Conservation (phyloP, 2,329 filamentous ascomycete species). For the Aspergillus ibericus region DNA sequence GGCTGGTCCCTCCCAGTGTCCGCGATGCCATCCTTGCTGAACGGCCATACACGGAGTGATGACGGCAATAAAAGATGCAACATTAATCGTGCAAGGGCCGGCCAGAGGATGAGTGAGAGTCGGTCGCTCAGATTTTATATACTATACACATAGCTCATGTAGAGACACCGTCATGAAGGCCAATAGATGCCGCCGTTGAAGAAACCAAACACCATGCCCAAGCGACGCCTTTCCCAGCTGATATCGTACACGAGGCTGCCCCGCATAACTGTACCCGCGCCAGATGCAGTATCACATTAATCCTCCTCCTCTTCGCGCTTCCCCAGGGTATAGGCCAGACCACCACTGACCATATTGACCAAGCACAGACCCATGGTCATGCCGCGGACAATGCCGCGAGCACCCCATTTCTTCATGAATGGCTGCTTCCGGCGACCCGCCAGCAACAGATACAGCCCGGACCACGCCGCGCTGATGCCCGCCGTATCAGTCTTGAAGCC, state of each 20-base stretch:
- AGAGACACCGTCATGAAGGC: background rate
- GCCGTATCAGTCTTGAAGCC: conserved; percentile 64
- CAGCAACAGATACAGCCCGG: conserved; percentile 63
- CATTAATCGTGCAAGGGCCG: background rate
- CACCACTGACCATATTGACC: conserved; percentile 48
- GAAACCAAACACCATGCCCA: conserved; percentile 1
- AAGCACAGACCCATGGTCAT: conserved; percentile 48
- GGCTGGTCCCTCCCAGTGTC: conserved; percentile 37
- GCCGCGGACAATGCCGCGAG: conserved; percentile 47
- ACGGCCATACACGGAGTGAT: conserved; percentile 29
- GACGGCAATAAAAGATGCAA: background rate
- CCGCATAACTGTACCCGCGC: background rate
- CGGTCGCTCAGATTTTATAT: background rate
- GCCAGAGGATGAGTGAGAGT: background rate
- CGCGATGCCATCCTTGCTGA: conserved; percentile 35
- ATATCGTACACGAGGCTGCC: background rate
- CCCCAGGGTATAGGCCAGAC: conserved; percentile 48
- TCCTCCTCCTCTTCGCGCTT: conserved; percentile 42
- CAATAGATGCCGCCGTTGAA: background rate
- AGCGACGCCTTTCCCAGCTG: conserved; percentile 7
- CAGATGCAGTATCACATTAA: conserved; percentile 1
- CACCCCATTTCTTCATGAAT: conserved; percentile 47
- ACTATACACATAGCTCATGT: background rate
- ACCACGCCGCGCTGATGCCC: conserved; percentile 65
- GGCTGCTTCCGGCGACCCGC: conserved; percentile 57